Conservation (phyloP, 768 basidiomycete genomes). For the Clitopilus hobsonii region DNA sequence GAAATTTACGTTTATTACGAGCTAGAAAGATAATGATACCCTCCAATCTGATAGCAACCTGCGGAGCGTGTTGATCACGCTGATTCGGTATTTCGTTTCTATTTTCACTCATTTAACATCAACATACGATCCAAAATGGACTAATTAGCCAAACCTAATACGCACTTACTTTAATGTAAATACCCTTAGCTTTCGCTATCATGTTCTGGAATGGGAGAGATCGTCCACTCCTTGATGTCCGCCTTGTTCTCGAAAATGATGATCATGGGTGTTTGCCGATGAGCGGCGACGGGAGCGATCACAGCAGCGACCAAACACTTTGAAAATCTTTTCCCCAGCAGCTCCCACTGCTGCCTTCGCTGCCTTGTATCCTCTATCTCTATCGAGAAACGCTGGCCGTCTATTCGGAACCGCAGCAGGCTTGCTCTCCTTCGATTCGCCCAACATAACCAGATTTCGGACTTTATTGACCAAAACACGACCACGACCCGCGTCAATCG, state of each 20-base stretch:
- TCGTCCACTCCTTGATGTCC: too few species aligned
- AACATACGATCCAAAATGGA: not conserved
- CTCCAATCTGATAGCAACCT: too few species aligned
- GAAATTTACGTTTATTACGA: too few species aligned
- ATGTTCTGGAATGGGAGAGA: not conserved
- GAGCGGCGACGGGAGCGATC: not conserved
- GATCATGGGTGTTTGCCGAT: constrained; percentile 1
- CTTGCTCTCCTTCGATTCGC: not conserved
- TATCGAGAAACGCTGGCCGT: not conserved
- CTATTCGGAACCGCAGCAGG: constrained; percentile 2
- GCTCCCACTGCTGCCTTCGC: not conserved
- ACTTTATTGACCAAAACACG: not conserved
- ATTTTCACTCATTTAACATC: not conserved
- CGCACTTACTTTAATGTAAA: not conserved
- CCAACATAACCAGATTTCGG: not conserved
- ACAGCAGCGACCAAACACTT: not conserved
- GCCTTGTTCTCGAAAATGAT: not conserved
- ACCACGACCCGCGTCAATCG: not conserved
- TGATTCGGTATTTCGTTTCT: too few species aligned
- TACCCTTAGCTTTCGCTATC: not conserved
- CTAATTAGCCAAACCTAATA: not conserved
- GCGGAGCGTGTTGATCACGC: too few species aligned
- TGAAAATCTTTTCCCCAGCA: not conserved
- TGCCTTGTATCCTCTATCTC: not conserved
- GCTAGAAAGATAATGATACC: too few species aligned